Conservation (phyloP, 108 stramenopile genomes). For the Cyclostephanos invisitatus region DNA sequence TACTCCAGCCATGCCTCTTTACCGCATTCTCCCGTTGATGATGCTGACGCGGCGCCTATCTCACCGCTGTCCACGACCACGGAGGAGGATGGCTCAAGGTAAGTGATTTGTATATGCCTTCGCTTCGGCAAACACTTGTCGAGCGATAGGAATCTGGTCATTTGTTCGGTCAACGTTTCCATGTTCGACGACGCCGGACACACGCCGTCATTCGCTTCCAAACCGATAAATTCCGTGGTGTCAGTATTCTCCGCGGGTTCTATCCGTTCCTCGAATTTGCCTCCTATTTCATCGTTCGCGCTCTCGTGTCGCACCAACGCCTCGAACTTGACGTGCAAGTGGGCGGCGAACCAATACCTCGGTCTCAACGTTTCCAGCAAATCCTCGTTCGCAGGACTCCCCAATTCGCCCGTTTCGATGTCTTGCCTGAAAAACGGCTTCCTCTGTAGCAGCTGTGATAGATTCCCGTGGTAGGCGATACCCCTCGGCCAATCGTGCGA, state of each 20-base stretch:
- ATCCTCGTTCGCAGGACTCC: slow-evolving; percentile 86
- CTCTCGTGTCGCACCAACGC: slow-evolving; percentile 78
- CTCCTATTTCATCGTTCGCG: slow-evolving; percentile 2
- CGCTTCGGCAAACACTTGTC: slow-evolving; percentile 97
- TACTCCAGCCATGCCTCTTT: slow-evolving; percentile 62
- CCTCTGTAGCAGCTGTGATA: slow-evolving; percentile 55
- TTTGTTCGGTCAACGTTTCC: slow-evolving; percentile 65
- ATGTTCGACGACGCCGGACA: slow-evolving; percentile 40
- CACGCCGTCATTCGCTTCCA: slow-evolving; percentile 59
- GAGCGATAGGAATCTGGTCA: slow-evolving; percentile 94
- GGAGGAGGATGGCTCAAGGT: slow-evolving; percentile 51
- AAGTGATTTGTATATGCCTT: slow-evolving; percentile 86
- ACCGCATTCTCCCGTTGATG: background rate
- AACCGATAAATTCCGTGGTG: slow-evolving; percentile 53
- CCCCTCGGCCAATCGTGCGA: slow-evolving; percentile 99
- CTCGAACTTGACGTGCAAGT: slow-evolving; percentile 96
- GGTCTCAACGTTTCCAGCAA: slow-evolving; percentile 86
- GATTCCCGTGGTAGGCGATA: slow-evolving; percentile 87
- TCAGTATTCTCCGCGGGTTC: slow-evolving; percentile 1
- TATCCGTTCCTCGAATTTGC: slow-evolving; percentile 14
- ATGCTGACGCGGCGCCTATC: background rate
- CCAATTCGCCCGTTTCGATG: slow-evolving; percentile 82
- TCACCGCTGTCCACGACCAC: slow-evolving; percentile 2
- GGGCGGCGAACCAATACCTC: slow-evolving; percentile 95
- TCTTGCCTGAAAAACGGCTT: slow-evolving; percentile 91